Evolutionary conservation across 1,284 basidiomycete genomes (phyloP).

Genomic region (Leccinum griseonigrum): DNA sequence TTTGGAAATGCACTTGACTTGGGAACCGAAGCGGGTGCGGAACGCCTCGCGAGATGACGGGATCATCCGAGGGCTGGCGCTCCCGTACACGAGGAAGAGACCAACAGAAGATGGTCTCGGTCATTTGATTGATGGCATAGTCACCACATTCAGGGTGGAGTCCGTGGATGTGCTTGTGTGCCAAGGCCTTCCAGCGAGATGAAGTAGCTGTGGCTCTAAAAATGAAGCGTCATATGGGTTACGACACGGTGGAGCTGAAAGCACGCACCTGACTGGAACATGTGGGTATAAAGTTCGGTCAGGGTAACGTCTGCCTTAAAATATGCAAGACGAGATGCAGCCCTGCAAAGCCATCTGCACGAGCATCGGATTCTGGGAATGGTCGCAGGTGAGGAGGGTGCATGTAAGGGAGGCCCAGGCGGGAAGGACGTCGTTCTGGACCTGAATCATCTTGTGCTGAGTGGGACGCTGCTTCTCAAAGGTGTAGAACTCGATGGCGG

Average conservation of each 20-base stretch:
- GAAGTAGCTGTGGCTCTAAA: slow-evolving; percentile 70
- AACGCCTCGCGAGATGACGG: slow-evolving; percentile 42
- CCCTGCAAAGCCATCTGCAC: slow-evolving; percentile 73
- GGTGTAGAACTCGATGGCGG: slow-evolving; percentile 59
- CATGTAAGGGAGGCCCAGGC: slow-evolving; percentile 60
- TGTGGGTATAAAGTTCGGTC: slow-evolving; percentile 61
- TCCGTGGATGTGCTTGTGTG: slow-evolving; percentile 62
- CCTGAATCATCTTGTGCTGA: slow-evolving; percentile 40
- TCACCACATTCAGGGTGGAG: slow-evolving; percentile 65
- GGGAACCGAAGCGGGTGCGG: slow-evolving; percentile 51
- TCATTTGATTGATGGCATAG: slow-evolving; percentile 62
- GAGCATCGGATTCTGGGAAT: slow-evolving; percentile 69
- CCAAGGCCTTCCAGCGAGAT: slow-evolving; percentile 68
- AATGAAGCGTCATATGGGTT: slow-evolving; percentile 14
- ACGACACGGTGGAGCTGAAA: slow-evolving; percentile 5
- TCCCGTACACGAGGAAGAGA: slow-evolving; percentile 63
- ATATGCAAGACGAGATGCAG: slow-evolving; percentile 61
- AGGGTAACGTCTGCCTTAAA: slow-evolving; percentile 63
- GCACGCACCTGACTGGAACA: slow-evolving; percentile 57
- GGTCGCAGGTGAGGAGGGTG: slow-evolving; percentile 58
- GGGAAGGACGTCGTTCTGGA: slow-evolving; percentile 55
- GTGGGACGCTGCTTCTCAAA: slow-evolving; percentile 40
- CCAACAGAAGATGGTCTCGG: slow-evolving; percentile 69
- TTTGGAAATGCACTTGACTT: slow-evolving; percentile 60
- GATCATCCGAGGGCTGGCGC: slow-evolving; percentile 39